Base-by-base conservation (phyloP, 306 rosid genomes). In the Erythrophleum fordii region DNA sequence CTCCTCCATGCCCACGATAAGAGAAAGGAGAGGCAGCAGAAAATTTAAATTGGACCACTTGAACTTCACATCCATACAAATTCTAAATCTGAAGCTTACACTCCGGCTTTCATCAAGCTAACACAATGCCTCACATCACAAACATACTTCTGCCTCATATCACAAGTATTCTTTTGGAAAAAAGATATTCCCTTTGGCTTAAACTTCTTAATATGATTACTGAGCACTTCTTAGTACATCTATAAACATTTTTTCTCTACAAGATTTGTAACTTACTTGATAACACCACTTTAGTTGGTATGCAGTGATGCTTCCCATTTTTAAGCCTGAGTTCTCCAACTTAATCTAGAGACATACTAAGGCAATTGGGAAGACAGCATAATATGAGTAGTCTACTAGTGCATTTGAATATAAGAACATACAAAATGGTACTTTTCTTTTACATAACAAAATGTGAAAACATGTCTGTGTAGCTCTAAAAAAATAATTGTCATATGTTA, bases 151-250 rank as follows among this genome's bases (percentile, higher is more conserved):
- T 13, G n/a, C 52, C 18, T 46, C 77, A 8, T 11, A 51, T 51
- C 29, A 76, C 23, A 34, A 55, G 29, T n/a, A 41, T 75, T 45
- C 44, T 67, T 11, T 11, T 22, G 11, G 28, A n/a, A 45, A 79
- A 49, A 37, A 39, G 68, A 61, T 44, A 69, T 66, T 82, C 49
- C 60, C 14, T 69, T 83, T 69, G 42, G 45, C 83, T 51, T 48
- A 58, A 69, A 68, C 53, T 26, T 68, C 58, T 79, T 49, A 17
- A 79, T 46, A 73, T 67, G 78, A 65, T 52, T 28, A 56, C 48
- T 59, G 35, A 69, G 52, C 28, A 73, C 69, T 73, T 34, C 61
- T 72, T 60, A 58, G 52, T 41, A 56, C 45, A 67, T 31, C 53
- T 61, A 64, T 14, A 17, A 64, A 17, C 23, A 13, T n/a, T 16